Percentiles rank a stretch among this genome's conserved stretches.
These are phyloP conservation scores for Saturnispora silvae DNA, from an alignment of 805 yeast species.

Conservation along the genomic window DNA sequence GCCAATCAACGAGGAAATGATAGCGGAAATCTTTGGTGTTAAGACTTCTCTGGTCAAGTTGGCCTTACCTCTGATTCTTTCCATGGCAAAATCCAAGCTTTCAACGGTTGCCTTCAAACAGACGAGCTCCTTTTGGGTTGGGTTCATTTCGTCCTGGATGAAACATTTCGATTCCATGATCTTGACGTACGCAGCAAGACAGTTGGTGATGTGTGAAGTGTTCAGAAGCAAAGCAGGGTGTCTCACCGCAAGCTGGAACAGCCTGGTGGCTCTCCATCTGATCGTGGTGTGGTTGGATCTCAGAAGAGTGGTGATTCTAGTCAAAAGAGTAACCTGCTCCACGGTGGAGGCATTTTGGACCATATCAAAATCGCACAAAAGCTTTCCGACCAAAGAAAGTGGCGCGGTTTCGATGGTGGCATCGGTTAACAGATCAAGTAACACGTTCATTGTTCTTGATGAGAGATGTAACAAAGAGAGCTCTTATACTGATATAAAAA, in stretches of 20 bases:
- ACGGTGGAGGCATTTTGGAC: conserved; percentile 31
- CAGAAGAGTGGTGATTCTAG: conserved; percentile 34
- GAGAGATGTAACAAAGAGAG: not conserved
- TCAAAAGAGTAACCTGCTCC: conserved; percentile 40
- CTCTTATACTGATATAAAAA: conserved; percentile 1
- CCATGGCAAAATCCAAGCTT: conserved; percentile 31
- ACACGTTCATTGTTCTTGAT: conserved; percentile 3
- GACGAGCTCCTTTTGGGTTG: conserved; percentile 16
- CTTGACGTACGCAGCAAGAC: conserved; percentile 31
- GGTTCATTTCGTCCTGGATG: conserved; percentile 23
- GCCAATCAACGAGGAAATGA: conserved; percentile 45
- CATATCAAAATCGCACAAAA: conserved; percentile 15
- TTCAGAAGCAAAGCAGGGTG: conserved; percentile 26
- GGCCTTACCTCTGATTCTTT: conserved; percentile 64
- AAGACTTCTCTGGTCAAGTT: conserved; percentile 73
- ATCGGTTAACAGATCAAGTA: conserved; percentile 3
- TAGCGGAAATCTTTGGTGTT: conserved; percentile 64
- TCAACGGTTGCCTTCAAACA: conserved; percentile 30
- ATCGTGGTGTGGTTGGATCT: conserved; percentile 33
- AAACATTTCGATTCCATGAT: conserved; percentile 30
- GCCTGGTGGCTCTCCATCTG: conserved; percentile 52
- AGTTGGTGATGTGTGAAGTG: conserved; percentile 29
- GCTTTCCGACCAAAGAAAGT: conserved; percentile 1
- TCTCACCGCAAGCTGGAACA: conserved; percentile 30
- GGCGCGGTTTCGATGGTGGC: conserved; percentile 1